A percentile compares a stretch with the other conserved stretches of the same genome.
Evolutionary conservation across 164 flowering plant species (phyloP).

Genomic region (Nymphaea colorata): DNA sequence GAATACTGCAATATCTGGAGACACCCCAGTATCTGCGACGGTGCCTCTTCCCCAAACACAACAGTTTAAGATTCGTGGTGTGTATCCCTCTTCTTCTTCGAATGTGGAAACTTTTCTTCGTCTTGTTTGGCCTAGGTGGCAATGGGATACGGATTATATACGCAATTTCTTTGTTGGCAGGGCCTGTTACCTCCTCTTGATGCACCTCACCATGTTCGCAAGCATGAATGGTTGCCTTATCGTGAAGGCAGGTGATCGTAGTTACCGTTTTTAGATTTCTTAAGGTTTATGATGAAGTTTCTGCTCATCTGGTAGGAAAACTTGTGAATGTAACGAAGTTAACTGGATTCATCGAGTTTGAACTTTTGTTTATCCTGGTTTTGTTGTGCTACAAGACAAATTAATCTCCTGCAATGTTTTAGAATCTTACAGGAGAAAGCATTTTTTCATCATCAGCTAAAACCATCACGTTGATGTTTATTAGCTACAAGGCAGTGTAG

Average conservation of each 20-base stretch:
- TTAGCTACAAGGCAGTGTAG: too few species aligned
- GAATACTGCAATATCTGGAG: conserved; percentile 83
- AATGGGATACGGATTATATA: too few species aligned
- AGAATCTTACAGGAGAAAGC: too few species aligned
- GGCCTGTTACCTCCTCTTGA: conserved; percentile 96
- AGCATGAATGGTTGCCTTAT: conserved; percentile 92
- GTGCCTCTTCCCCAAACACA: conserved; percentile 64
- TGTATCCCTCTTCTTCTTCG: conserved; percentile 1
- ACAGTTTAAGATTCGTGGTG: conserved; percentile 79
- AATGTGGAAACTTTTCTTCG: neutral
- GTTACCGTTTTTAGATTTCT: neutral
- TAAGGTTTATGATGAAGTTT: neutral
- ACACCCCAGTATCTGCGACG: conserved; percentile 92
- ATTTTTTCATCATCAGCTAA: too few species aligned
- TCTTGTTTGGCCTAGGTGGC: too few species aligned
- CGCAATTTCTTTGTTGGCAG: conserved; percentile 17
- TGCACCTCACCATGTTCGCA: conserved; percentile 97
- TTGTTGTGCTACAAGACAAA: too few species aligned
- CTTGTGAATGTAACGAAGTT: too few species aligned
- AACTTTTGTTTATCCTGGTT: too few species aligned
- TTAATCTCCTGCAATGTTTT: too few species aligned
- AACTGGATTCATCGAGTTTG: too few species aligned
- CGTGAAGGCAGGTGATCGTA: conserved; percentile 56
- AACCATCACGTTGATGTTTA: too few species aligned
- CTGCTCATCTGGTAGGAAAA: neutral